Evolutionary conservation across 164 flowering plant species (phyloP).

Genomic region (Magnolia changhungtana): DNA sequence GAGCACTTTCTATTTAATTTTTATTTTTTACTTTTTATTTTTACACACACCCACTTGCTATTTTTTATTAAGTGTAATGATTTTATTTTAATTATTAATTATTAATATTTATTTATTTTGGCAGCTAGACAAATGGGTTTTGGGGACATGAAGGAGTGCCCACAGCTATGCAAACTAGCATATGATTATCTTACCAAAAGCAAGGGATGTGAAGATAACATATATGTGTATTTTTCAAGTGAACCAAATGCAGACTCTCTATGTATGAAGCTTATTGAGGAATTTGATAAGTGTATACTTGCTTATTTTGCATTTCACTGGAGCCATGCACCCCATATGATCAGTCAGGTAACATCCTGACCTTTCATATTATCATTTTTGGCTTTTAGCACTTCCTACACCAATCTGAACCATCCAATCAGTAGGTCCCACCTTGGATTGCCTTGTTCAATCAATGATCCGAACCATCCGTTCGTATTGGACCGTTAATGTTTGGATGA

Average conservation of each 20-base stretch:
- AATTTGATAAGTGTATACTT: constrained; percentile 75
- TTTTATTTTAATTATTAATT: neutral
- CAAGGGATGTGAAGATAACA: constrained; percentile 49
- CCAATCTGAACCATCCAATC: neutral
- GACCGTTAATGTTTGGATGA: too few relatives aligned
- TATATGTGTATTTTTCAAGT: constrained; percentile 46
- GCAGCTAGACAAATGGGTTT: constrained; percentile 89
- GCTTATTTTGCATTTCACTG: constrained; percentile 83
- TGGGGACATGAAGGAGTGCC: constrained; percentile 51
- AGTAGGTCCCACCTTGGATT: neutral
- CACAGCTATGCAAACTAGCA: constrained; percentile 55
- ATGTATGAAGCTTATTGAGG: constrained; percentile 60
- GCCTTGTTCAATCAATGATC: neutral
- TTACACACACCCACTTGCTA: too few relatives aligned
- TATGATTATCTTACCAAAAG: constrained; percentile 54
- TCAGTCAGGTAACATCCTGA: constrained; percentile 52
- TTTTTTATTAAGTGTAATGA: too few relatives aligned
- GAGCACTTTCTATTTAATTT: too few relatives aligned
- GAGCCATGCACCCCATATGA: constrained; percentile 56
- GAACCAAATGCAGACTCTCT: constrained; percentile 46
- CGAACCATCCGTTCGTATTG: too few relatives aligned
- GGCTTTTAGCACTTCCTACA: too few relatives aligned
- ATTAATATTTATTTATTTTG: neutral
- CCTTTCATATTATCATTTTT: too few relatives aligned
- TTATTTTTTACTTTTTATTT: too few relatives aligned